Conservation (phyloP, 257 asterid species). For the Echites panduratus region DNA sequence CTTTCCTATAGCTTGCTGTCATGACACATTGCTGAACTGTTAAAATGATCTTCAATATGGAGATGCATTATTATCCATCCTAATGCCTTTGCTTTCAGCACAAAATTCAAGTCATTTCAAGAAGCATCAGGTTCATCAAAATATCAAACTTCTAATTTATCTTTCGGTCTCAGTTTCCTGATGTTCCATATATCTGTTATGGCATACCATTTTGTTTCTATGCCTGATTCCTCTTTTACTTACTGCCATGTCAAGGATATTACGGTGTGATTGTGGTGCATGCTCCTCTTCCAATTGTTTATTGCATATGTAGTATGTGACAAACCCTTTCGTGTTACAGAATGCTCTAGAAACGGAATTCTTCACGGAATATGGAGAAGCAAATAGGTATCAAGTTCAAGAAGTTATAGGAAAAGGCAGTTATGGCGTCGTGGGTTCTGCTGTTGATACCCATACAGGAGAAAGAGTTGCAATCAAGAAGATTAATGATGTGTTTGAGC, state of each 20-base stretch:
- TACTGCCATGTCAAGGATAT: neutral
- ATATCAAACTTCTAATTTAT: neutral
- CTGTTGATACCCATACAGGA: conserved; percentile 77
- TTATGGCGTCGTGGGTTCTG: conserved; percentile 93
- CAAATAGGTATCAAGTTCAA: conserved; percentile 86
- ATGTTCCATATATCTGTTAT: too few relatives aligned
- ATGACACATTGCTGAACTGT: neutral
- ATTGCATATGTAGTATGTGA: conserved; percentile 12
- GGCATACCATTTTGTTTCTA: neutral
- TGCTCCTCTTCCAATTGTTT: neutral
- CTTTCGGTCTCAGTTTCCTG: neutral
- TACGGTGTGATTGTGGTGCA: neutral
- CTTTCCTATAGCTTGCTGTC: neutral
- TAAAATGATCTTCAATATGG: neutral
- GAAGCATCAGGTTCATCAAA: neutral
- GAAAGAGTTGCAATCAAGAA: conserved; percentile 92
- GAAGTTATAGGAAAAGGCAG: conserved; percentile 98
- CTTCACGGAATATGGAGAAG: conserved; percentile 96
- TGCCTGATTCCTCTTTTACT: neutral
- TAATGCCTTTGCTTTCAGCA: neutral
- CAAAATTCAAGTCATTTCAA: neutral
- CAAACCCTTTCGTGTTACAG: conserved; percentile 31
- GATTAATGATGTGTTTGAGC: conserved; percentile 94
- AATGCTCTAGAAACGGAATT: conserved; percentile 62
- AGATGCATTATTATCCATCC: neutral